phyloP scores from a whole-genome alignment of 2,329 filamentous ascomycete species.

The Fusarium nodosum region DNA sequence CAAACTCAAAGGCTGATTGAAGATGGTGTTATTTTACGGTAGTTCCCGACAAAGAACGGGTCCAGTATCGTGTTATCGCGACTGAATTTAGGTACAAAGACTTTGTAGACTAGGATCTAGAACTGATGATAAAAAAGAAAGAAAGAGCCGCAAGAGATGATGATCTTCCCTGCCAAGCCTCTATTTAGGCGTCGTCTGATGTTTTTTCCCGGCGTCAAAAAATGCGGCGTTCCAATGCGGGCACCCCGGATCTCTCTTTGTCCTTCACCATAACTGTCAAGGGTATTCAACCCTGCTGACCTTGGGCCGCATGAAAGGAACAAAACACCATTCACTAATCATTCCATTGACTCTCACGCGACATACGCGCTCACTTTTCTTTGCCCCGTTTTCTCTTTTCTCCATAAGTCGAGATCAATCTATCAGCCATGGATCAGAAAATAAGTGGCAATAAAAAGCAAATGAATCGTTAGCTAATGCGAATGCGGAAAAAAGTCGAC shows the following conservation, averaged over 20 bases:
- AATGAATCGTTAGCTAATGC: conserved; percentile 9
- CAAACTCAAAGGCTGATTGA: background rate
- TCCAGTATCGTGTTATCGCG: conserved; percentile 24
- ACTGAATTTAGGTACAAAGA: conserved; percentile 9
- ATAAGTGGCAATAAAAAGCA: conserved; percentile 18
- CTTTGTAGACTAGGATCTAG: no score
- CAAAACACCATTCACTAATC: conserved; percentile 6
- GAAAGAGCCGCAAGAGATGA: conserved; percentile 37
- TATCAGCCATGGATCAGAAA: background rate
- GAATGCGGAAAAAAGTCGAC: background rate
- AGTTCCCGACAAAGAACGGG: conserved; percentile 13
- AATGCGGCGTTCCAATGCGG: conserved; percentile 10
- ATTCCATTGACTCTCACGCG: background rate
- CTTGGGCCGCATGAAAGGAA: conserved; percentile 13
- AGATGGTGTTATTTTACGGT: conserved; percentile 35
- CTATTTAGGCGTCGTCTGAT: conserved; percentile 45
- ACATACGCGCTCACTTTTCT: conserved; percentile 7
- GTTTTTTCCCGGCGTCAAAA: conserved; percentile 33
- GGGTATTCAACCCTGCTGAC: conserved; percentile 21
- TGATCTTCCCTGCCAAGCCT: conserved; percentile 34
- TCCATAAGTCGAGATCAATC: background rate
- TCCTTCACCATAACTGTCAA: background rate
- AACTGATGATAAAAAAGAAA: background rate
- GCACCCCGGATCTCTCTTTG: conserved; percentile 30
- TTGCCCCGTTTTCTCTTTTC: conserved; percentile 9